phyloP scores from a whole-genome alignment of 257 asterid species.

The Capsicum chinense region DNA sequence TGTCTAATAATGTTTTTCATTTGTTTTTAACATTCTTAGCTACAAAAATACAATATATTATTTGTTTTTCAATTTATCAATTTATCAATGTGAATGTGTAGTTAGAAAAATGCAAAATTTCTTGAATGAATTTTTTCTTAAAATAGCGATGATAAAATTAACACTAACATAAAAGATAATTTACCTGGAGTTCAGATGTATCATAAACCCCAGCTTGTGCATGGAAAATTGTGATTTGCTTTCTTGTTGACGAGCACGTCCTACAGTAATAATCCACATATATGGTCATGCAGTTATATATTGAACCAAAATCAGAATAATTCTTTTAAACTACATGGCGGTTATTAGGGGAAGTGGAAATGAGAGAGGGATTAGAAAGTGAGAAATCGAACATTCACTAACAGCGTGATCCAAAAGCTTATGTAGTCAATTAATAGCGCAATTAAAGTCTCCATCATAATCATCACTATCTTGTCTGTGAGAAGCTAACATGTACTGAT shows the following conservation, averaged over 20 bases:
- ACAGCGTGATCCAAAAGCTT: too few relatives aligned
- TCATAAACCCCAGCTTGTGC: conserved; percentile 2
- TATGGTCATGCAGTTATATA: not conserved
- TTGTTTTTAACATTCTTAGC: not conserved
- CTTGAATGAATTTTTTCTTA: not conserved
- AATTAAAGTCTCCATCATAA: too few relatives aligned
- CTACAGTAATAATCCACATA: not conserved
- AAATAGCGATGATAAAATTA: not conserved
- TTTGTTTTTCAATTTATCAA: not conserved
- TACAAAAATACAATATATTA: not conserved
- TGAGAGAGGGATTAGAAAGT: too few relatives aligned
- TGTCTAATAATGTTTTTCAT: not conserved
- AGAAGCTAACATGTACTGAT: not conserved
- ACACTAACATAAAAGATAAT: not conserved
- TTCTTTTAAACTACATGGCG: too few relatives aligned
- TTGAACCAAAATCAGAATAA: not conserved
- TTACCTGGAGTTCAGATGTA: conserved; percentile 19
- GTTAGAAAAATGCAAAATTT: not conserved
- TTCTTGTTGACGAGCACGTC: not conserved
- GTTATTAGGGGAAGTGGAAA: too few relatives aligned
- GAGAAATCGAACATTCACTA: too few relatives aligned
- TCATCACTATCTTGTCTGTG: too few relatives aligned
- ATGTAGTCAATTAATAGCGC: too few relatives aligned
- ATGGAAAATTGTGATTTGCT: not conserved
- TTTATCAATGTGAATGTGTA: not conserved